These are phyloP conservation scores for Paramarasmius palmivorus DNA, from an alignment of 1,284 basidiomycete genomes.

Conservation along the genomic window DNA sequence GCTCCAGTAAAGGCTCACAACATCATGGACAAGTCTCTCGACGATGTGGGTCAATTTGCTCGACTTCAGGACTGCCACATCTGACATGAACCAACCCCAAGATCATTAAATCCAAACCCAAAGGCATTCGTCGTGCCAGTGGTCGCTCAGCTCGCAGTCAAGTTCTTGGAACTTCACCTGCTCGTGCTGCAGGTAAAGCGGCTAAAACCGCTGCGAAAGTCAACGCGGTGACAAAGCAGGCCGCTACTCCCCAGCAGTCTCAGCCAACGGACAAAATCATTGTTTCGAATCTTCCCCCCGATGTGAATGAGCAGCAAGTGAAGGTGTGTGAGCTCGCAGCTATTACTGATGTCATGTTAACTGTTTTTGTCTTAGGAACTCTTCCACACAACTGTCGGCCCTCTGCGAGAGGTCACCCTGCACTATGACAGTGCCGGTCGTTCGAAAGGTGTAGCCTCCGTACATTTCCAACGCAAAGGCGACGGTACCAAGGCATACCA, in stretches of 20 bases:
- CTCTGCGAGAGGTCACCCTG: slow-evolving; percentile 81
- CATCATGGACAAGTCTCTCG: slow-evolving; percentile 84
- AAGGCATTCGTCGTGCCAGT: slow-evolving; percentile 16
- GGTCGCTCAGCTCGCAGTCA: slow-evolving; percentile 56
- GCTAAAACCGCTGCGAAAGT: slow-evolving; percentile 1
- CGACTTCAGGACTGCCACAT: slow-evolving; percentile 10
- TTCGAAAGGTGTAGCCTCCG: slow-evolving; percentile 88
- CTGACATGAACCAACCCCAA: slow-evolving; percentile 32
- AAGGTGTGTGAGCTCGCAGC: slow-evolving; percentile 59
- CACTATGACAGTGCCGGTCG: slow-evolving; percentile 85
- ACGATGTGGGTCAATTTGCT: slow-evolving; percentile 51
- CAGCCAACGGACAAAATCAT: slow-evolving; percentile 84
- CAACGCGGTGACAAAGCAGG: slow-evolving; percentile 50
- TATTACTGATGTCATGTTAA: slow-evolving; percentile 1
- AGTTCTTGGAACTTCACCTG: slow-evolving; percentile 53
- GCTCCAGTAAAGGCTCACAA: not conserved
- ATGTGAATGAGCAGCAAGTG: slow-evolving; percentile 93
- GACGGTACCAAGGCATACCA: slow-evolving; percentile 92
- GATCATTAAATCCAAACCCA: slow-evolving; percentile 75
- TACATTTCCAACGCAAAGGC: slow-evolving; percentile 85
- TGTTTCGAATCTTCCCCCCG: slow-evolving; percentile 92
- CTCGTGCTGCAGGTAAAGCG: slow-evolving; percentile 8
- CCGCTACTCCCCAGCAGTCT: slow-evolving; percentile 33
- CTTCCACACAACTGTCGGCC: slow-evolving; percentile 89
- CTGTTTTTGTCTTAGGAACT: slow-evolving; percentile 68